Percentiles rank a stretch among this genome's conserved stretches.
Evolutionary conservation across 495 filamentous ascomycete species (phyloP).

Genomic region (Aspergillus ostianus): DNA sequence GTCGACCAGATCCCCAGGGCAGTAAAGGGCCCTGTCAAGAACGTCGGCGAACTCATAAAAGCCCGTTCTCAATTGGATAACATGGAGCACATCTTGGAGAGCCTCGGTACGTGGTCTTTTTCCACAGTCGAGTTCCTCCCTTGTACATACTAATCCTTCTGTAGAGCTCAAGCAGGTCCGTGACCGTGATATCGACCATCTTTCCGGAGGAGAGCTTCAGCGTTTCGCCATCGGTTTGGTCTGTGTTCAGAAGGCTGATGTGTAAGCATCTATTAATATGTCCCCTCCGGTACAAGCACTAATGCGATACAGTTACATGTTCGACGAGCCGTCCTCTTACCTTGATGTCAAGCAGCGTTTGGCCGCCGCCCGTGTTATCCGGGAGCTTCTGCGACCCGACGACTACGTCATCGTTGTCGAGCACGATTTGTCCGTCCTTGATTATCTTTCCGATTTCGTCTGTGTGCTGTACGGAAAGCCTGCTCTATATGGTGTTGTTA

Average conservation of each 20-base stretch:
- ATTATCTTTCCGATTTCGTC: conserved; percentile 97
- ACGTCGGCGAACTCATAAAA: conserved; percentile 73
- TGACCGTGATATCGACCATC: conserved; percentile 80
- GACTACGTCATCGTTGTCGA: conserved; percentile 98
- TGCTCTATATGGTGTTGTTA: conserved; percentile 97
- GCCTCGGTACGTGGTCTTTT: conserved; percentile 56
- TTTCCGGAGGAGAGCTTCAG: conserved; percentile 97
- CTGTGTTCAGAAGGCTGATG: conserved; percentile 94
- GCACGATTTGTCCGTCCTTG: conserved; percentile 96
- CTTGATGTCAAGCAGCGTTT: conserved; percentile 98
- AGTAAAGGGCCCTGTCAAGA: conserved; percentile 72
- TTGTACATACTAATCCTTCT: conserved; percentile 23
- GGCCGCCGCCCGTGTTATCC: conserved; percentile 86
- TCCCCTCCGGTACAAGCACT: neutral
- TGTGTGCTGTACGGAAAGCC: conserved; percentile 95
- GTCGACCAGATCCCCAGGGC: conserved; percentile 96
- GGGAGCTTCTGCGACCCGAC: conserved; percentile 78
- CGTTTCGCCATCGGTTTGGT: conserved; percentile 94
- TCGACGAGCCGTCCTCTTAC: conserved; percentile 97
- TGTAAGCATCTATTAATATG: conserved; percentile 51
- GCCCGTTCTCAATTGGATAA: conserved; percentile 73
- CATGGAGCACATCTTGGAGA: conserved; percentile 78
- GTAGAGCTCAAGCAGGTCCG: conserved; percentile 81
- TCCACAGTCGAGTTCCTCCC: neutral
- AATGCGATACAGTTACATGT: conserved; percentile 75